A percentile compares a stretch with the other conserved stretches of the same genome.
phyloP scores from a whole-genome alignment of 441 rosid species.

The Adansonia madagascariensis region DNA sequence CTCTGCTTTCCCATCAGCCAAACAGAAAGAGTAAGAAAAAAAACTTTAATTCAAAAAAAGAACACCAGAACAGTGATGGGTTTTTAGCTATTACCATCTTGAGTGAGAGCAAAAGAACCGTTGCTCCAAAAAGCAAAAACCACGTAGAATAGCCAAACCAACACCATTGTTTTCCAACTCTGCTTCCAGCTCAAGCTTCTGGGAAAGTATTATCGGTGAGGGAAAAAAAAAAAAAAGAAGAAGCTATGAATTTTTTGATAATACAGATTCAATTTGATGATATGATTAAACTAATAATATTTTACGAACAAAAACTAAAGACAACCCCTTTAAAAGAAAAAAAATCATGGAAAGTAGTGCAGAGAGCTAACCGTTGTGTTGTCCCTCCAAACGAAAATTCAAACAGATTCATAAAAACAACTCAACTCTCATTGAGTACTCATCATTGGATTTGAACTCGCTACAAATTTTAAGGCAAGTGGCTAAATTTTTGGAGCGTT shows the following conservation, averaged over 20 bases:
- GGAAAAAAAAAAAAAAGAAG: neutral
- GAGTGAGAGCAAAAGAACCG: slow-evolving; percentile 48
- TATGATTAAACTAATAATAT: slow-evolving; percentile 33
- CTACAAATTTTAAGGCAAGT: too few relatives aligned
- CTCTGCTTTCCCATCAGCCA: slow-evolving; percentile 24
- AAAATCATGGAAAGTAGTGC: neutral
- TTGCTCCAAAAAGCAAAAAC: slow-evolving; percentile 41
- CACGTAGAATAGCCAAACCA: slow-evolving; percentile 38
- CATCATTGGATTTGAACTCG: too few relatives aligned
- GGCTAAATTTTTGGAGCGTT: too few relatives aligned
- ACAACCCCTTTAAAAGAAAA: neutral
- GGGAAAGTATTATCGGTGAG: slow-evolving; percentile 16
- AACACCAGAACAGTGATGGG: neutral
- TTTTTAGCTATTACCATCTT: slow-evolving; percentile 57
- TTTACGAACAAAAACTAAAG: neutral
- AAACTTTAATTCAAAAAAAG: neutral
- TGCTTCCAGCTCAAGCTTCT: slow-evolving; percentile 28
- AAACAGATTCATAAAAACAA: neutral
- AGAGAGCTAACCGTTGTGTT: neutral
- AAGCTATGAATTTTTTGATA: slow-evolving; percentile 28
- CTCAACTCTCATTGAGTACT: too few relatives aligned
- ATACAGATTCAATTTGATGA: neutral
- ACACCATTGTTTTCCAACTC: slow-evolving; percentile 31
- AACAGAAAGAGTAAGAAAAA: neutral
- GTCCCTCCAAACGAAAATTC: neutral